A percentile compares a stretch with the other conserved stretches of the same genome.
Evolutionary conservation across 805 yeast species (phyloP).

Genomic region (Debaryomyces tyrocola): DNA sequence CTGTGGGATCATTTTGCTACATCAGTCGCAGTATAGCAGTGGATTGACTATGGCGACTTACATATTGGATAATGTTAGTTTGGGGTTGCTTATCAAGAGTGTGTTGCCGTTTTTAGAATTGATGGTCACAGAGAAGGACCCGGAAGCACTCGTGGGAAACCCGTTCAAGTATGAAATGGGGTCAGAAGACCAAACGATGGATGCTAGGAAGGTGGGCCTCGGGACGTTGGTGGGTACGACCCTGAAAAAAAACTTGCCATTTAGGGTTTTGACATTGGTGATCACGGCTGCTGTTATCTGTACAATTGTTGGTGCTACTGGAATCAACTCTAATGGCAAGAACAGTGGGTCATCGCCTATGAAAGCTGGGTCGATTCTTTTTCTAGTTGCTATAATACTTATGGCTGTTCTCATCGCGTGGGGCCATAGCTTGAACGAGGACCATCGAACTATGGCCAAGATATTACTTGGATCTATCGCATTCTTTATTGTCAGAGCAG

Average conservation of each 20-base stretch:
- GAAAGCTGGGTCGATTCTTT: constrained; percentile 12
- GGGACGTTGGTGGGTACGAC: background rate
- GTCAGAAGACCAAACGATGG: background rate
- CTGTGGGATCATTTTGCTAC: constrained; percentile 9
- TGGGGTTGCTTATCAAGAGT: constrained; percentile 12
- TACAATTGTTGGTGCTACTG: constrained; percentile 10
- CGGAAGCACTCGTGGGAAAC: background rate
- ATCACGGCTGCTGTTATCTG: constrained; percentile 10
- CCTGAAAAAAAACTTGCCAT: constrained; percentile 7
- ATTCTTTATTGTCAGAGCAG: constrained; percentile 10
- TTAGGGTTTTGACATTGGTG: constrained; percentile 7
- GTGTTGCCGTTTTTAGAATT: constrained; percentile 8
- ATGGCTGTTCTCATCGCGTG: constrained; percentile 2
- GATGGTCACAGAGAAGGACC: background rate
- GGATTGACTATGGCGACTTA: constrained; percentile 12
- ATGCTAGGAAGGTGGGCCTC: background rate
- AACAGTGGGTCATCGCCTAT: background rate
- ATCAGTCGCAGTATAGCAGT: constrained; percentile 2
- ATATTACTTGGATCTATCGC: constrained; percentile 6
- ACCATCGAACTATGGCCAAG: background rate
- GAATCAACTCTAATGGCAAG: constrained; percentile 1
- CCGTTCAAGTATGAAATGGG: background rate
- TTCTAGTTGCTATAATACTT: constrained; percentile 9
- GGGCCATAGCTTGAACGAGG: background rate
- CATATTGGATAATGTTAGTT: constrained; percentile 13